A percentile compares a stretch with the other conserved stretches of the same genome.
Conservation (phyloP, 192 early-diverging fungal species). For the Umbelopsis sp. region DNA sequence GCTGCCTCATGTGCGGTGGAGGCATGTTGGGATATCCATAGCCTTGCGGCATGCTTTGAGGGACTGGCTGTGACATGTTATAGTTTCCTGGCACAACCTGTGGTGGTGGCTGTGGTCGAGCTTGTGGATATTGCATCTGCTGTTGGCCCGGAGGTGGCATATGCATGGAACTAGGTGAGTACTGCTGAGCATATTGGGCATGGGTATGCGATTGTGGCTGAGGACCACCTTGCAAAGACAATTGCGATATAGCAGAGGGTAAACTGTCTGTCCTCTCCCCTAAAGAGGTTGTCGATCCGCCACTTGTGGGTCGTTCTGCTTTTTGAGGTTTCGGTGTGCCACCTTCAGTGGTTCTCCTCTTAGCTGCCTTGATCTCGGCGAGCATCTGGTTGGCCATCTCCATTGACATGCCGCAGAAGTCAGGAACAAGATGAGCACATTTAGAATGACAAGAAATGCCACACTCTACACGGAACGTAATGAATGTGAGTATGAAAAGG, state of each 20-base stretch:
- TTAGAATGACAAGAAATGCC: conserved; percentile 75
- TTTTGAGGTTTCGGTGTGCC: conserved; percentile 26
- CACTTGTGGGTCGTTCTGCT: conserved; percentile 38
- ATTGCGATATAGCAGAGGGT: neutral
- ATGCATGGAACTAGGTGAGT: conserved; percentile 44
- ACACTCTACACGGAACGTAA: conserved; percentile 69
- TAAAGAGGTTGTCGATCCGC: conserved; percentile 37
- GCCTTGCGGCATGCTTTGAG: conserved; percentile 4
- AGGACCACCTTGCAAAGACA: conserved; percentile 32
- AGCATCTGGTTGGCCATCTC: conserved; percentile 87
- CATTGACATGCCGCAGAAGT: conserved; percentile 91
- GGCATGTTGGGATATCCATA: conserved; percentile 5
- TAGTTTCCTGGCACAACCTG: too few species aligned
- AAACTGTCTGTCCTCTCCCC: conserved; percentile 31
- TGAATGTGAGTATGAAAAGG: neutral
- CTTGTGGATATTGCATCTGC: conserved; percentile 33
- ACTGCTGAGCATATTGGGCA: conserved; percentile 47
- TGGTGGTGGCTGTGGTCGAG: conserved; percentile 29
- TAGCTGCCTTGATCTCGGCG: conserved; percentile 74
- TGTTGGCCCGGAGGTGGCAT: conserved; percentile 38
- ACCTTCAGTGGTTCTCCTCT: conserved; percentile 44
- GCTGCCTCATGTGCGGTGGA: neutral
- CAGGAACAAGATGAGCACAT: conserved; percentile 87
- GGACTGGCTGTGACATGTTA: conserved; percentile 38
- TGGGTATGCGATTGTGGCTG: conserved; percentile 51